Evolutionary conservation across 768 basidiomycete genomes (phyloP).

Genomic region (Pleurotus giganteus): DNA sequence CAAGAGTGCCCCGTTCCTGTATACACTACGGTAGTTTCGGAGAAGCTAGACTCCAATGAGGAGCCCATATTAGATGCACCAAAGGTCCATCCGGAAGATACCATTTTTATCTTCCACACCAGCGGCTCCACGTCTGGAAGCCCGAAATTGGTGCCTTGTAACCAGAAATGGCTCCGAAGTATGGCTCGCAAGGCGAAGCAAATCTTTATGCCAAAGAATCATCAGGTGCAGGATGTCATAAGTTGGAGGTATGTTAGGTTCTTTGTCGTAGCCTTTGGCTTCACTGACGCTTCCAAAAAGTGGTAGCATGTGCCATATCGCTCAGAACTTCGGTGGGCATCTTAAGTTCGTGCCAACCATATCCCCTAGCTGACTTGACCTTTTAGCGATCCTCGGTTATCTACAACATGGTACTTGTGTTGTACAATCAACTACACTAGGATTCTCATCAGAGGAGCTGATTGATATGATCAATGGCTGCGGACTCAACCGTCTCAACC

Average conservation of each 20-base stretch:
- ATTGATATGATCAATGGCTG: conserved; percentile 51
- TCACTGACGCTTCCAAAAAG: conserved; percentile 28
- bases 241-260: conserved; percentile 55
- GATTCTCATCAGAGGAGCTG: conserved; percentile 52
- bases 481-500: conserved; percentile 52
- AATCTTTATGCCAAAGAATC: conserved; percentile 36
- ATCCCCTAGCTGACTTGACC: conserved; percentile 13
- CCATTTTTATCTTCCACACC: conserved; percentile 61
- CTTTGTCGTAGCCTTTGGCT: conserved; percentile 15
- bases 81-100: conserved; percentile 23
- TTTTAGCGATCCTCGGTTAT: conserved; percentile 42
- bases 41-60: conserved; percentile 24
- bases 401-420: conserved; percentile 57
- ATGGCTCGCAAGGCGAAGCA: conserved; percentile 46
- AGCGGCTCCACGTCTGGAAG: conserved; percentile 66
- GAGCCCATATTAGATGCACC: conserved; percentile 39
- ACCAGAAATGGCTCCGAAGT: conserved; percentile 49
- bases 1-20: conserved; percentile 39
- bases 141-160: conserved; percentile 64
- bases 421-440: conserved; percentile 54
- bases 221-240: conserved; percentile 50
- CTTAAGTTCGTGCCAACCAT: conserved; percentile 12
- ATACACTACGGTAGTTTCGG: conserved; percentile 30
- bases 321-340: conserved; percentile 49
- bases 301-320: conserved; percentile 62